Base-by-base conservation (phyloP, 2,329 filamentous ascomycete genomes). In the Lasiodiplodia citricola region DNA sequence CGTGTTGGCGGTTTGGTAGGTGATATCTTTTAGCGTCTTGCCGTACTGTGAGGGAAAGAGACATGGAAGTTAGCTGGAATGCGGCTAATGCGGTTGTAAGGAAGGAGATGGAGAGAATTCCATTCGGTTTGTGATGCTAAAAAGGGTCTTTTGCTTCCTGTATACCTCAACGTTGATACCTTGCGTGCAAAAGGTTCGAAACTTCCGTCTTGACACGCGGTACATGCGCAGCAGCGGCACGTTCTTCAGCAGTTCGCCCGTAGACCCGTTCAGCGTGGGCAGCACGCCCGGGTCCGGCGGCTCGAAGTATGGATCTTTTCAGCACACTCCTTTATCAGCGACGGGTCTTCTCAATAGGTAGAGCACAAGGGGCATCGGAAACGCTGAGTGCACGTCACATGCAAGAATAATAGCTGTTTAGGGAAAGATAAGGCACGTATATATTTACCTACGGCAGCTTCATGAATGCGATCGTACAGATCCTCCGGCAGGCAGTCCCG, bases 21-120 rank as follows among this genome's bases (percentile, higher is more conserved):
- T 76, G 56, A 83, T 72, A 57, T 75, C 64, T 2, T 73, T 72
- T 31, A 84, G 74, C 55, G 69, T 72, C 72, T 83, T 84, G 67
- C 77, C 76, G 71, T 78, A 82, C 54, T 74, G 71, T 25, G 25
- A 25, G 25, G 25, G 25, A 25, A 25, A 25, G 25, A 25, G 25
- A 25, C 25, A 25, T 25, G 25, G 3, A 25, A 25, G 25, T 25
- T 25, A 25, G 25, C 25, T 25, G 25, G 25, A n/a, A n/a, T n/a
- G n/a, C n/a, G n/a, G n/a, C n/a, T n/a, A 25, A 25, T 25, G 25
- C 25, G 25, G 25, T 25, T 2, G 25, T 25, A 25, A 25, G 25
- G 25, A 25, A 25, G 25, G 25, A 25, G 25, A 25, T 25, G 25
- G 25, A 25, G 25, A 25, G 25, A 25, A 25, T 2, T 25, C 3